phyloP scores from a whole-genome alignment of 768 basidiomycete genomes.

The Paxillus involutus region DNA sequence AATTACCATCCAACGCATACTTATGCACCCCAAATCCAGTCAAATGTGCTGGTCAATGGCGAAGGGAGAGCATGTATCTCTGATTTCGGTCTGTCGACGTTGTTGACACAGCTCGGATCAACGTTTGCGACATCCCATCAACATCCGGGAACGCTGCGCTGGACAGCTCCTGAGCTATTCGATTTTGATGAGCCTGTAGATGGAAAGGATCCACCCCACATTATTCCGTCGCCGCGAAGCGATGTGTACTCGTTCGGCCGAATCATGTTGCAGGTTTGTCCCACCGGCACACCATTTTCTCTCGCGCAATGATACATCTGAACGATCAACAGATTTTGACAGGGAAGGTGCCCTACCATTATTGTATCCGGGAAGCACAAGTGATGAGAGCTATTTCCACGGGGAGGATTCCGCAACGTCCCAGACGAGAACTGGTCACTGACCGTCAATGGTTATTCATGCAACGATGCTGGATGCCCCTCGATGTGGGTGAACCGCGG shows the following conservation, averaged over 20 bases:
- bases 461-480: not conserved
- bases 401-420: not conserved
- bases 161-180: slow-evolving; percentile 42
- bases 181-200: not conserved
- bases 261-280: not conserved
- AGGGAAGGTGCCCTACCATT: slow-evolving; percentile 7
- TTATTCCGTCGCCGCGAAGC: slow-evolving; percentile 14
- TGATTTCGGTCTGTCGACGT: slow-evolving; percentile 44
- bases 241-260: slow-evolving; percentile 33
- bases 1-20: too few relatives aligned
- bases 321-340: not conserved
- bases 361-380: slow-evolving; percentile 2
- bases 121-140: slow-evolving; percentile 29
- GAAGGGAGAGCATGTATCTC: slow-evolving; percentile 38
- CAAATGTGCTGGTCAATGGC: slow-evolving; percentile 43
- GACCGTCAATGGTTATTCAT: slow-evolving; percentile 1
- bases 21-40: slow-evolving; percentile 6
- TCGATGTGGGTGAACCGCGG: slow-evolving; percentile 12
- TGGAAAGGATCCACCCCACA: not conserved
- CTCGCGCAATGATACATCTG: too few relatives aligned
- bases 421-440: not conserved
- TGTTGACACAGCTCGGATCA: slow-evolving; percentile 33
- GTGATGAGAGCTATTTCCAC: not conserved
- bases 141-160: slow-evolving; percentile 38
- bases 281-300: too few relatives aligned